Base-by-base conservation (phyloP, 371 early-diverging fungal species). In the Apophysomyces elegans region DNA sequence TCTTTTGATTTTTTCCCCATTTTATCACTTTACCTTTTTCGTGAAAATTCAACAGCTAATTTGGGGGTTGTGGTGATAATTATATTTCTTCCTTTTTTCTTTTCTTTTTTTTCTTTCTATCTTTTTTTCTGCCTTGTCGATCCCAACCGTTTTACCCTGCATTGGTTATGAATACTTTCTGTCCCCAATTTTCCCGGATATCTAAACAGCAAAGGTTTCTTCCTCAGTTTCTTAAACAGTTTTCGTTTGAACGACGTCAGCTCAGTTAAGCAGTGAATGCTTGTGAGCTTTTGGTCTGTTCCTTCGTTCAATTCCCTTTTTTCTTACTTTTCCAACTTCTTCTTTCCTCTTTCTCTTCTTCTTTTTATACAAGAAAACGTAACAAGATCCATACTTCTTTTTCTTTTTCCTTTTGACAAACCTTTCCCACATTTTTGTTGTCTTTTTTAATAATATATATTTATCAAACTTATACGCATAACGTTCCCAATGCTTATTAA, bases 401-500 rank as follows among this genome's bases (percentile, higher is more conserved):
- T 63, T 63, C 56, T 8, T 56, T 26, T 11, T 37, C 36, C 11
- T 43, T n/a, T 5, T 38, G 32, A 5, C 54, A 39, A 41, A 8
- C 8, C 45, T 26, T 56, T 56, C 36, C 26, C 50, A 9, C 41
- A 26, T 47, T 7, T 37, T n/a, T 35, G 43, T 64, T 58, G 46
- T n/a, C 45, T 36, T 58, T 58, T 37, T 46, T 64, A 58, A 59
- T 65, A 59, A 58, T 59, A 59, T 59, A 43, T 65, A 59, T 41
- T 37, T 37, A 38, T 58, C 16, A 59, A 32, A 50, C 50, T 50
- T 50, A 41, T 11, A 18, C 54, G 9, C 21, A 18, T 50, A n/a
- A 7, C 46, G 5, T 21, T 50, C 21, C 21, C 54, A 50, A 67
- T 72, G 45, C 61, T 64, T 21, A 67, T 70, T 58, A 70, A 74